A percentile compares a stretch with the other conserved stretches of the same genome.
These are phyloP conservation scores for Sisymbrium irio DNA, from an alignment of 345 rosid species.

Conservation along the genomic window DNA sequence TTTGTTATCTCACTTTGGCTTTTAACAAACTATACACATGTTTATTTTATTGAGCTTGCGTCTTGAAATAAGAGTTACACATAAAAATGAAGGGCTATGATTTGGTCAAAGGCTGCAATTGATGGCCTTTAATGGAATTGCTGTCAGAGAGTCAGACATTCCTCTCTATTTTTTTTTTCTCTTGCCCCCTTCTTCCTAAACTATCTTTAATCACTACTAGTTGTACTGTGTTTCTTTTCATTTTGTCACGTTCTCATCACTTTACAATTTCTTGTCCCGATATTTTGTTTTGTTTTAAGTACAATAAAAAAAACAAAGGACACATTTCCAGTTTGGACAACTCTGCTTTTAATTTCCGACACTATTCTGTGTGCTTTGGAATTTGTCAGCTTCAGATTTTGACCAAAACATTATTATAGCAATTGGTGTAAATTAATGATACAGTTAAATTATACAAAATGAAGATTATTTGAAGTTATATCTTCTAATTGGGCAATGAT, in stretches of 20 bases:
- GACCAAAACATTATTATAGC: slow-evolving; percentile 23
- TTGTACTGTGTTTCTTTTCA: background rate
- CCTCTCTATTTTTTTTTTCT: slow-evolving; percentile 7
- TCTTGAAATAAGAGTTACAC: slow-evolving; percentile 20
- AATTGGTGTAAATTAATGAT: slow-evolving; percentile 8
- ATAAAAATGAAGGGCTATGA: slow-evolving; percentile 17
- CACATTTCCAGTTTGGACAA: slow-evolving; percentile 23
- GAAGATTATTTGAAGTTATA: background rate
- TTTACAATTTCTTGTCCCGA: slow-evolving; percentile 19
- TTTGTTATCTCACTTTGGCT: background rate
- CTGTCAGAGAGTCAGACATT: slow-evolving; percentile 28
- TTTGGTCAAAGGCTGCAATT: slow-evolving; percentile 36
- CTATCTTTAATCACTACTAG: background rate
- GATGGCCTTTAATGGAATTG: slow-evolving; percentile 8
- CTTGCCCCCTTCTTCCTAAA: background rate
- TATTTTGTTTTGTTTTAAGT: background rate
- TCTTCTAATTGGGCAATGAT: slow-evolving; percentile 5
- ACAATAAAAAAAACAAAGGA: background rate
- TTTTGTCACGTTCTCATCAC: slow-evolving; percentile 11
- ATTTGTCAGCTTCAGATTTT: slow-evolving; percentile 32
- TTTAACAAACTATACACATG: background rate
- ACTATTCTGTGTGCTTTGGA: slow-evolving; percentile 26
- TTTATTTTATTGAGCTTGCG: background rate
- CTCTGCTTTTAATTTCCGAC: slow-evolving; percentile 27
- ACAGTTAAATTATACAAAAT: background rate